Evolutionary conservation across 2,329 filamentous ascomycete species (phyloP), one percentile per base, ranked within the genome.

Genomic region (Aspergillus fumigatus): DNA sequence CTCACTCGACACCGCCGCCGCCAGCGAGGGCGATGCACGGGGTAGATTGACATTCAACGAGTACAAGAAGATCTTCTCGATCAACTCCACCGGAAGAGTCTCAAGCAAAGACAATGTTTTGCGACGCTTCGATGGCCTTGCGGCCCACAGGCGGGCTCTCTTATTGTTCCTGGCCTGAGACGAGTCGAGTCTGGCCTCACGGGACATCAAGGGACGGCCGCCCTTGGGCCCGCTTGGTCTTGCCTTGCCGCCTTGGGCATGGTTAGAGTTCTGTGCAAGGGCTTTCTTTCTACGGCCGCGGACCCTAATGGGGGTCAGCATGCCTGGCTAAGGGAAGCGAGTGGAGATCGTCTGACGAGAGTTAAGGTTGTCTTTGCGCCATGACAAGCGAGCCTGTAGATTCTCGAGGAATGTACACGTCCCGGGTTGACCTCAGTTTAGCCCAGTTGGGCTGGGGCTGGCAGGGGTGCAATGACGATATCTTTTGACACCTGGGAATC

Each of bases 31-130:
- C 0, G 80, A 82, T 4, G 73, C 70, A 17, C 68, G 69, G 2
- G 77, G 70, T 1, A 81, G 64, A 40, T 78, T 75, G 32, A 79
- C 60, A 59, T 82, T 80, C 25, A 77, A 63, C 5, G 76, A 75
- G 27, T 74, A 65, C n/a, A 80, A 68, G 58, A 83, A 83, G 48
- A 83, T 81, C 43, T 74, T 70, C 61, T 83, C 77, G n/a, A 83
- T 70, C 11, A 83, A 65, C 64, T 83, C 81, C 3, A 73, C 65
- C 0, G 81, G 81, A 0, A 83, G 70, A 4, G 60, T 55, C 62
- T 83, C 80, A 11, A 83, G 66, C 9, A 58, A 55, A 3, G 74
- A 74, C 3, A 72, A 57, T 11, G 48, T 50, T 26, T 51, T 62
- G 32, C 53, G 55, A 14, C 50, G 40, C 32, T 53, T 59, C 4